phyloP scores from a whole-genome alignment of 805 yeast genomes.

The Candida endomychidarum region DNA sequence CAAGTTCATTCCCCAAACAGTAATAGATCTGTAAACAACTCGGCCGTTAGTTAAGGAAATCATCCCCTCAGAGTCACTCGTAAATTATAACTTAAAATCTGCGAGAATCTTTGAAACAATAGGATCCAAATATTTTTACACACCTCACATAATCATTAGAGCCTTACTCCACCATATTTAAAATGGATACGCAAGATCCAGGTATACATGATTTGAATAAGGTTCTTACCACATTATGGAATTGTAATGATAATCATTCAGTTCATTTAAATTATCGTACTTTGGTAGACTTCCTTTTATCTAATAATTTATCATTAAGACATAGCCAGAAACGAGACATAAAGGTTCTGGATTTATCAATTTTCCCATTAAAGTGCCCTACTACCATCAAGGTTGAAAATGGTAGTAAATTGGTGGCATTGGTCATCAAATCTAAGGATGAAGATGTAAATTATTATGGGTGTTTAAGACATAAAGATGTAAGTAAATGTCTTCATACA shows the following conservation, averaged over 20 bases:
- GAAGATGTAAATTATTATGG: conserved; percentile 16
- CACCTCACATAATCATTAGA: neutral
- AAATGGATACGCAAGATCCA: too few relatives aligned
- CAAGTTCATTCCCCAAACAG: too few relatives aligned
- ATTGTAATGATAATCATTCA: conserved; percentile 15
- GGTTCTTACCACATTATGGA: conserved; percentile 21
- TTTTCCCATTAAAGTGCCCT: conserved; percentile 10
- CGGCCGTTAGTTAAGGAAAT: too few relatives aligned
- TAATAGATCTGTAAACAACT: too few relatives aligned
- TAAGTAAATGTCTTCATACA: conserved; percentile 29
- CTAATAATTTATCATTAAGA: conserved; percentile 21
- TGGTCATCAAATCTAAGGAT: conserved; percentile 9
- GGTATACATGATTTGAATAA: conserved; percentile 19
- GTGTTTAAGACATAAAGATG: conserved; percentile 22
- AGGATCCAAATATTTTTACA: neutral
- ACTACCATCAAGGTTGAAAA: too few relatives aligned
- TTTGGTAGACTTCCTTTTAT: conserved; percentile 24
- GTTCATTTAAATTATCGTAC: conserved; percentile 25
- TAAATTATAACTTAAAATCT: neutral
- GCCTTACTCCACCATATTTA: too few relatives aligned
- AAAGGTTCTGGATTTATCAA: conserved; percentile 21
- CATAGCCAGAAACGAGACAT: conserved; percentile 27
- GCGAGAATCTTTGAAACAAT: conserved; percentile 4
- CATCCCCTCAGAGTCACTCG: too few relatives aligned
- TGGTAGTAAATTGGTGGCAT: conserved; percentile 6